Conservation (phyloP, 306 rosid species). For the Leucaena leucocephala region DNA sequence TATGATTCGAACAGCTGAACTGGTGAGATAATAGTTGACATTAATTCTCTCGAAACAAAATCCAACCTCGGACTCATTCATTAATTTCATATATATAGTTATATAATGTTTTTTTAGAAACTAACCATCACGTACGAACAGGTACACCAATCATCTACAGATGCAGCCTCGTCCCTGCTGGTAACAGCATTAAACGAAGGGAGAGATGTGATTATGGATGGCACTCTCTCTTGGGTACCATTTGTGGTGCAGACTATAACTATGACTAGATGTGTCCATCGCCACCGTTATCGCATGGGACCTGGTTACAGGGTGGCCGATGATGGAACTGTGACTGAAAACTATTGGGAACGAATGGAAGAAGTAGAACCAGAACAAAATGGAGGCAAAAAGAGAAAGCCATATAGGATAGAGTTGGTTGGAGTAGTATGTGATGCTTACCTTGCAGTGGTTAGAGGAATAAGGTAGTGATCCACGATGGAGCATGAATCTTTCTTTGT, state of each 20-base stretch:
- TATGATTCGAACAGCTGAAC: conserved; percentile 91
- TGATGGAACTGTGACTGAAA: conserved; percentile 74
- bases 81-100: neutral
- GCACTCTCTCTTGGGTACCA: conserved; percentile 94
- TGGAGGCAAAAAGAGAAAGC: conserved; percentile 83
- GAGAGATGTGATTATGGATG: conserved; percentile 94
- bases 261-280: conserved; percentile 94
- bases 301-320: conserved; percentile 64
- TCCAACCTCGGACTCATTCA: neutral
- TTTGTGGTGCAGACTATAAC: conserved; percentile 97
- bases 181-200: conserved; percentile 89
- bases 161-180: conserved; percentile 97
- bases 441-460: conserved; percentile 93
- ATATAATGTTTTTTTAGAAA: conserved; percentile 18
- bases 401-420: conserved; percentile 93
- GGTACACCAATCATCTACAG: conserved; percentile 97
- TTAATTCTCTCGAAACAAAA: neutral
- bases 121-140: conserved; percentile 43
- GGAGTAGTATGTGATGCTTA: conserved; percentile 98
- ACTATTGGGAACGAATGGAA: conserved; percentile 78
- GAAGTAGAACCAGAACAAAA: conserved; percentile 68
- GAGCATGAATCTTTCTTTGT: neutral
- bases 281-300: conserved; percentile 98
- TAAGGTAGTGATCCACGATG: conserved; percentile 57
- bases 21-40: conserved; percentile 52